Evolutionary conservation across 2,329 filamentous ascomycete species (phyloP).

Genomic region (Arthrobotrys pseudoclavata): DNA sequence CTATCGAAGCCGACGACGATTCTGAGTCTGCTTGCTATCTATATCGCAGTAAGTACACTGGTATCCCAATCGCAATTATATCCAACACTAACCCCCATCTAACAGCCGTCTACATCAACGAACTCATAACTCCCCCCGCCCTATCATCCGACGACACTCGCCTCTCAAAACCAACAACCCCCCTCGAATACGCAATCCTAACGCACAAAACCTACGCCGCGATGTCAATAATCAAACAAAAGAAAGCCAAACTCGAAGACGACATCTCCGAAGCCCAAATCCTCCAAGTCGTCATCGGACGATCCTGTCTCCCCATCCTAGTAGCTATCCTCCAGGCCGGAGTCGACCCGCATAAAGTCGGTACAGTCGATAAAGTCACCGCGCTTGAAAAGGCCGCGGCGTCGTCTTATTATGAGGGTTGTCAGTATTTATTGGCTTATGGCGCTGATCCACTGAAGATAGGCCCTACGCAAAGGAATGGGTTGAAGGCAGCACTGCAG

Average conservation of each 20-base stretch:
- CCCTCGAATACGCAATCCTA: slow-evolving; percentile 31
- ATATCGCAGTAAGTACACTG: slow-evolving; percentile 35
- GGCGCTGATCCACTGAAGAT: slow-evolving; percentile 18
- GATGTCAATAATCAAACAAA: slow-evolving; percentile 33
- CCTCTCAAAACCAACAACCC: background rate
- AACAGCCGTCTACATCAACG: slow-evolving; percentile 35
- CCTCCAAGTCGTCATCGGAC: slow-evolving; percentile 14
- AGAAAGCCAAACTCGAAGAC: slow-evolving; percentile 18
- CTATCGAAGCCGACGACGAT: slow-evolving; percentile 46
- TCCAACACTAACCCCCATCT: background rate
- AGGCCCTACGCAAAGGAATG: background rate
- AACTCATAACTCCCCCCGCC: background rate
- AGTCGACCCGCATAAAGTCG: slow-evolving; percentile 8
- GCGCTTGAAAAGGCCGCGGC: slow-evolving; percentile 12
- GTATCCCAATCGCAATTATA: background rate
- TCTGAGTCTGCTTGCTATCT: slow-evolving; percentile 33
- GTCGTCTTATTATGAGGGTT: background rate
- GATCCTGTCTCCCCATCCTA: background rate
- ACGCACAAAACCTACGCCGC: slow-evolving; percentile 3
- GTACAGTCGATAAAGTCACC: background rate
- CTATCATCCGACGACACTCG: background rate
- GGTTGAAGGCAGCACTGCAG: slow-evolving; percentile 10
- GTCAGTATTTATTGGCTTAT: slow-evolving; percentile 1
- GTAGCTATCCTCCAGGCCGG: slow-evolving; percentile 28
- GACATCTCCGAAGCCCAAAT: slow-evolving; percentile 17